Evolutionary conservation across 805 yeast genomes (phyloP).

Genomic region (Saccharomycopsis sp.): DNA sequence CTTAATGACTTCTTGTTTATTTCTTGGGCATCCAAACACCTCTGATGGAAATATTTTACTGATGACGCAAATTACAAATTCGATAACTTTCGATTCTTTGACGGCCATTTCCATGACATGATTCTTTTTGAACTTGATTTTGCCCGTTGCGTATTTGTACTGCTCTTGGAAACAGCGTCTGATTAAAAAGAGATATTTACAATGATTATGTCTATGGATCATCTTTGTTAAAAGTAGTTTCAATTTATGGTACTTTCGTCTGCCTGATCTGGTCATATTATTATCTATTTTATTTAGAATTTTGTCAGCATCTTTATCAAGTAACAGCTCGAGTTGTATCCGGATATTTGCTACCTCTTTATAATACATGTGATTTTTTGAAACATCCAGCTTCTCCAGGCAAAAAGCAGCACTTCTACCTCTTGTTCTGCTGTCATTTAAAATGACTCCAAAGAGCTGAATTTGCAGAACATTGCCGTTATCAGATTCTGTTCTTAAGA

Average conservation of each 20-base stretch:
- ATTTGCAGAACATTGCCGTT: not conserved
- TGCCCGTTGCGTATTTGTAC: conserved; percentile 1
- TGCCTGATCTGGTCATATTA: not conserved
- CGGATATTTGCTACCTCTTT: not conserved
- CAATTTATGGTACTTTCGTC: not conserved
- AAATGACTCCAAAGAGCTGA: not conserved
- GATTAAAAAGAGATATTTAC: conserved; percentile 33
- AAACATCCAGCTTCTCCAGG: not conserved
- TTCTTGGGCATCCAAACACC: conserved; percentile 46
- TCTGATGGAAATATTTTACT: conserved; percentile 45
- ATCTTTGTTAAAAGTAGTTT: conserved; percentile 18
- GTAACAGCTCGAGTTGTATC: not conserved
- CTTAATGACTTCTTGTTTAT: conserved; percentile 36
- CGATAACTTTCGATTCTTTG: conserved; percentile 29
- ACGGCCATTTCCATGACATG: conserved; percentile 30
- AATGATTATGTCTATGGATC: conserved; percentile 30
- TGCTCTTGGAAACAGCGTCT: conserved; percentile 29
- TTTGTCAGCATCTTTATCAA: not conserved
- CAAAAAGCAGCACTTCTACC: not conserved
- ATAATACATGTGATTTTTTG: not conserved
- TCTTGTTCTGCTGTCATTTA: not conserved
- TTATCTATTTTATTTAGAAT: not conserved
- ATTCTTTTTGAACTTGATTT: conserved; percentile 23
- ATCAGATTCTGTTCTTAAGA: not conserved
- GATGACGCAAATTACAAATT: conserved; percentile 37